Conservation (phyloP, 257 asterid genomes). For the Dorcoceras hygrometricum region DNA sequence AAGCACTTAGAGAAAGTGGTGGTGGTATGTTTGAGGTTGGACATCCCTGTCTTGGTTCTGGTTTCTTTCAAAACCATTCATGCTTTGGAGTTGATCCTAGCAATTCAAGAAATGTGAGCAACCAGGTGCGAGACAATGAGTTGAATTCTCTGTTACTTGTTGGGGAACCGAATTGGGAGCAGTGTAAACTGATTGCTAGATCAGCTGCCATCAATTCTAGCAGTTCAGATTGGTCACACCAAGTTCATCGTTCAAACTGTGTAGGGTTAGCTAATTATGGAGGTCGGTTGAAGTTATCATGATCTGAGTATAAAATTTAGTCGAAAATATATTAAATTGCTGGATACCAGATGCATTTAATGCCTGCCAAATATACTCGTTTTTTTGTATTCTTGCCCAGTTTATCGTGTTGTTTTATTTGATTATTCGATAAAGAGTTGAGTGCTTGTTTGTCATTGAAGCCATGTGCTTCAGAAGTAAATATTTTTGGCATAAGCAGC, state of each 20-base stretch:
- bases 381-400: background rate
- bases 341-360: background rate
- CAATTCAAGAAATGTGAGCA: slow-evolving; percentile 23
- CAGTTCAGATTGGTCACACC: slow-evolving; percentile 36
- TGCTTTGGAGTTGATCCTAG: slow-evolving; percentile 41
- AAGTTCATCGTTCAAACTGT: slow-evolving; percentile 41
- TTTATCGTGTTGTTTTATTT: background rate
- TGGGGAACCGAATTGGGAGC: slow-evolving; percentile 72
- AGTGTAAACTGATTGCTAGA: slow-evolving; percentile 54
- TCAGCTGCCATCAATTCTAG: slow-evolving; percentile 70
- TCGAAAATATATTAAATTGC: background rate
- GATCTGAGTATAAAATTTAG: background rate
- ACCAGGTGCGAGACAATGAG: slow-evolving; percentile 22
- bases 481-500: too few relatives aligned
- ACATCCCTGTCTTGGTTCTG: slow-evolving; percentile 73
- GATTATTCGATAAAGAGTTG: background rate
- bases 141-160: slow-evolving; percentile 39
- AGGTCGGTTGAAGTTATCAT: slow-evolving; percentile 42
- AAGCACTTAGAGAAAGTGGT: slow-evolving; percentile 35
- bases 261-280: slow-evolving; percentile 53
- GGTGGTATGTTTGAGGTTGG: slow-evolving; percentile 50
- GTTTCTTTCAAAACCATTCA: slow-evolving; percentile 54
- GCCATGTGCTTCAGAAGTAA: too few relatives aligned
- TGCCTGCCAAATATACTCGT: background rate
- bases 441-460: background rate